A percentile compares a stretch with the other conserved stretches of the same genome.
Evolutionary conservation across 2,329 filamentous ascomycete species (phyloP).

Genomic region (Geosmithia morbida): DNA sequence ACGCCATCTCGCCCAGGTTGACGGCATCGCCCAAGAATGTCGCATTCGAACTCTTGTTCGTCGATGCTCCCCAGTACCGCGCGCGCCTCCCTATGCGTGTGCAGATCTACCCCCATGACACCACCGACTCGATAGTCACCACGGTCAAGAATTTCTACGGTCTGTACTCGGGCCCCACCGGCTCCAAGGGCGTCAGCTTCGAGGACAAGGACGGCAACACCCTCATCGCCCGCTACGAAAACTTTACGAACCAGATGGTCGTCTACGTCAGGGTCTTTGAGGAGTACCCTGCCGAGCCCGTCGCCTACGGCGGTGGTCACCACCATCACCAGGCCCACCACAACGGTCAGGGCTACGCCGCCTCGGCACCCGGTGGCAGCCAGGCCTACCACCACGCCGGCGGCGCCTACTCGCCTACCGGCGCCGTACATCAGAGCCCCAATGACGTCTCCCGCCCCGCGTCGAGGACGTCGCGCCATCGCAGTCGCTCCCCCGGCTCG

Average conservation of each 20-base stretch:
- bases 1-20: slow-evolving; percentile 31
- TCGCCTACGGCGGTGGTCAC: slow-evolving; percentile 28
- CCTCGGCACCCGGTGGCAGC: slow-evolving; percentile 30
- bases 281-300: slow-evolving; percentile 29
- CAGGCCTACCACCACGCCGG: slow-evolving; percentile 39
- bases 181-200: slow-evolving; percentile 78
- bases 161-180: slow-evolving; percentile 61
- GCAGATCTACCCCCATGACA: slow-evolving; percentile 90
- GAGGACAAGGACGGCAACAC: slow-evolving; percentile 82
- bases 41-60: slow-evolving; percentile 63
- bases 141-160: slow-evolving; percentile 99
- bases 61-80: slow-evolving; percentile 51
- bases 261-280: slow-evolving; percentile 83
- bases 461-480: slow-evolving; percentile 57
- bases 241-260: slow-evolving; percentile 82
- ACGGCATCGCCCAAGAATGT: slow-evolving; percentile 52
- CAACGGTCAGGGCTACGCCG: slow-evolving; percentile 22
- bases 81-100: slow-evolving; percentile 74
- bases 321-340: slow-evolving; percentile 10
- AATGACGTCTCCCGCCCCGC: slow-evolving; percentile 23
- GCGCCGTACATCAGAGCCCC: background rate
- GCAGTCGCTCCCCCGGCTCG: slow-evolving; percentile 62
- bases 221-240: slow-evolving; percentile 91
- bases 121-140: slow-evolving; percentile 92
- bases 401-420: slow-evolving; percentile 3